A percentile compares a stretch with the other conserved stretches of the same genome.
phyloP scores from a whole-genome alignment of 768 basidiomycete species.

The Coprinopsis marcescibilis region DNA sequence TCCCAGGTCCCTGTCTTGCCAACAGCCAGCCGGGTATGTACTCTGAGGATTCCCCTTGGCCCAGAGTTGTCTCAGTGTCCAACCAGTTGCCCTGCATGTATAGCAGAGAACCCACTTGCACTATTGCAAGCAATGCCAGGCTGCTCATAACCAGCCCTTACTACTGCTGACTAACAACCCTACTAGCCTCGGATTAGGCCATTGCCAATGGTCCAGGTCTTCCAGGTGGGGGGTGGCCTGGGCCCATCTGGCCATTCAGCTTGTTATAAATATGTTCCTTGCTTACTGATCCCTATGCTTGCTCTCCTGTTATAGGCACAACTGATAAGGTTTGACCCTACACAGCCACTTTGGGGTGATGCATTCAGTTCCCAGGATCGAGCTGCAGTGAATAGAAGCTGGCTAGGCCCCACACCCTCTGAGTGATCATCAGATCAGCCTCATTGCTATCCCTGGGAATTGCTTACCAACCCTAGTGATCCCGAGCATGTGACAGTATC shows the following conservation, averaged over 20 bases:
- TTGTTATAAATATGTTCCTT: background rate
- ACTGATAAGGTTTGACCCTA: background rate
- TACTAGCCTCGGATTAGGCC: background rate
- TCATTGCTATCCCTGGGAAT: background rate
- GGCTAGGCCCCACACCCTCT: background rate
- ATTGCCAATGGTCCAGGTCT: background rate
- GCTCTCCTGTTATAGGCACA: background rate
- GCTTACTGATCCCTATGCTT: constrained; percentile 1
- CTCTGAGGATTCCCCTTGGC: background rate
- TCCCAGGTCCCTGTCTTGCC: constrained; percentile 12
- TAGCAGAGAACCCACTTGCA: background rate
- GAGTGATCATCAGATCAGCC: background rate
- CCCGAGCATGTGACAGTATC: background rate
- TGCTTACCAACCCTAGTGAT: background rate
- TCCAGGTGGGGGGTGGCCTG: background rate
- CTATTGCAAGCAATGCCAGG: background rate
- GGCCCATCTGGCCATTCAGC: background rate
- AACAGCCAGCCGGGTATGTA: background rate
- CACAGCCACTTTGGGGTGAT: background rate
- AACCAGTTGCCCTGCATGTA: background rate
- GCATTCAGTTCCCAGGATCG: background rate
- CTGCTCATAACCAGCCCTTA: background rate
- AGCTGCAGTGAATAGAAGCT: background rate
- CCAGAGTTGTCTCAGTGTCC: background rate
- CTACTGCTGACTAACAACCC: background rate